Base-by-base conservation (phyloP, 2,329 filamentous ascomycete genomes). In the Teratosphaeria nubilosa region DNA sequence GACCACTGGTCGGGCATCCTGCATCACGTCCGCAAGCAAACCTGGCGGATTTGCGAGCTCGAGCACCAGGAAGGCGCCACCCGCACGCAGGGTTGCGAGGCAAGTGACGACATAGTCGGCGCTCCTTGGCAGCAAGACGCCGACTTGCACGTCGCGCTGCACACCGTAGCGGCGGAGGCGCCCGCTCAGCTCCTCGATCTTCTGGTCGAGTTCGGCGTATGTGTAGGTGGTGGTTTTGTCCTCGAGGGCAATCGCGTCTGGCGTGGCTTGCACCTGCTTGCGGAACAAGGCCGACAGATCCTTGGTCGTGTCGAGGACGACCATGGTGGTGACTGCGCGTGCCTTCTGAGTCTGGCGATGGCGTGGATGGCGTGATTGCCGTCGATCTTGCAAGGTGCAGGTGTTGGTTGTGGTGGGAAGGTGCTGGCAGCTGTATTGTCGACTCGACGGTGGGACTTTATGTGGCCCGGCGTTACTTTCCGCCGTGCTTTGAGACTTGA, bases 21-120 rank as follows among this genome's bases (percentile, higher is more conserved):
- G 85, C 55, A 91, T 80, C 55, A 91, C 88, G 72, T 91, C 87
- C 55, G 86, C 82, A 61, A 92, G 76, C 54, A 91, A 77, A 58
- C 84, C 85, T 0, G 86, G 82, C 14, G 88, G 88, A 63, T 91
- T 91, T 2, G 88, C 88, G 54, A 90, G 78, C 73, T 92, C 88
- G 2, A 92, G 81, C 1, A 91, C 88, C 5, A 92, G 78, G 68
- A 91, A 92, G 1, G 88, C 88, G 56, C 88, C 88, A 55, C 88
- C 88, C 1, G 88, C 88, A 59, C 86, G 83, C 45, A 91, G 80
- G n/a, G 86, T 84, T 27, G 88, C 88, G 56, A 92, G 77, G 68
- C 86, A 90, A 16, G 87, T 85, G 71, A 91, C 85, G 60, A 92
- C 86, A 73, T 91, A 90, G 73, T 90, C 82, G 54, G 87, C 86